Evolutionary conservation across 345 rosid species (phyloP).

Genomic region (Garcia nutans): DNA sequence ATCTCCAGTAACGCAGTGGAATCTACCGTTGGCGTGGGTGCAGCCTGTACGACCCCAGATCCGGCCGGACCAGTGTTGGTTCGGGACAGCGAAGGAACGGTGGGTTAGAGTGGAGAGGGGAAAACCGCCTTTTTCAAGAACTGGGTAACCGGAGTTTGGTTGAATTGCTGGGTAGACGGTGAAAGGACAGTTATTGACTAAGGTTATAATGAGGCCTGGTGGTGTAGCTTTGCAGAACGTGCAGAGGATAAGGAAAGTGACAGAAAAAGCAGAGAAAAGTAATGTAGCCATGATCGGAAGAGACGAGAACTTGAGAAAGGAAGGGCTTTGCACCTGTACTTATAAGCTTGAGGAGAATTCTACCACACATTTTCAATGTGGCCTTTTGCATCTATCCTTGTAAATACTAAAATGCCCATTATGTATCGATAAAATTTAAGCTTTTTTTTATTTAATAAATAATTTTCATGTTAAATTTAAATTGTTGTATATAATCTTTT

Average conservation of each 20-base stretch:
- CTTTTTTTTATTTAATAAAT: too few species aligned
- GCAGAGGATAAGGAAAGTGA: conserved; percentile 31
- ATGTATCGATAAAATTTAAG: too few species aligned
- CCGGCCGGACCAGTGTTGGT: conserved; percentile 83
- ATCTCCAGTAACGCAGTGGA: conserved; percentile 78
- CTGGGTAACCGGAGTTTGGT: conserved; percentile 81
- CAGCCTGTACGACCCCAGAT: conserved; percentile 90
- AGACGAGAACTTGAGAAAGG: background rate
- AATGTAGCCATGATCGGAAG: conserved; percentile 28
- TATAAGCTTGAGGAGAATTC: background rate
- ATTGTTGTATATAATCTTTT: too few species aligned
- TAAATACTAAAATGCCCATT: background rate
- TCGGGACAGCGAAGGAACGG: conserved; percentile 72
- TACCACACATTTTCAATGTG: background rate
- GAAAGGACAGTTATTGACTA: conserved; percentile 91
- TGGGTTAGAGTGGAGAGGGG: conserved; percentile 54
- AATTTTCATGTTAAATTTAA: too few species aligned
- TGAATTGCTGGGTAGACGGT: conserved; percentile 88
- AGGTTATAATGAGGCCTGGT: conserved; percentile 49
- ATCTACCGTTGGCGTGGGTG: conserved; percentile 37
- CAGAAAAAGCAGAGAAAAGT: conserved; percentile 13
- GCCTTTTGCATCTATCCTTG: too few species aligned
- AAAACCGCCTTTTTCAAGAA: conserved; percentile 80
- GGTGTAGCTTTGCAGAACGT: conserved; percentile 28
- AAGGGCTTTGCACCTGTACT: background rate